phyloP scores from a whole-genome alignment of 352 stramenopile species.

The Pythium brassicae region DNA sequence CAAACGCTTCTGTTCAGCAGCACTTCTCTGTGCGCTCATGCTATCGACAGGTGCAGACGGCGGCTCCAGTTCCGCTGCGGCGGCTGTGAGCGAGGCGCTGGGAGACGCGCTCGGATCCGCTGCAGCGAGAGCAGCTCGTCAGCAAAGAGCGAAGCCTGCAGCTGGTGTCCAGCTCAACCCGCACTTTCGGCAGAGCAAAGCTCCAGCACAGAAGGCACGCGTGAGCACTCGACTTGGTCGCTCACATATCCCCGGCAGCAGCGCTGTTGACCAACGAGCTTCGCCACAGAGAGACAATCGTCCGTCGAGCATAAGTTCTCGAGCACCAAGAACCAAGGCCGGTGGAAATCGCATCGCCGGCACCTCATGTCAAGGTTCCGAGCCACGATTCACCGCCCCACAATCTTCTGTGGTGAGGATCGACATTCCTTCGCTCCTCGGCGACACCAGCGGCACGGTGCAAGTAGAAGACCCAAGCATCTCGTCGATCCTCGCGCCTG shows the following conservation, averaged over 20 bases:
- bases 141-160: slow-evolving; percentile 1
- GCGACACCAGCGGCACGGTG: neutral
- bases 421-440: slow-evolving; percentile 11
- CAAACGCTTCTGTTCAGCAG: neutral
- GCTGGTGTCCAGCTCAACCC: neutral
- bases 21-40: neutral
- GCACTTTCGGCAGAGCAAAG: neutral
- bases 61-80: slow-evolving; percentile 16
- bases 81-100: slow-evolving; percentile 39
- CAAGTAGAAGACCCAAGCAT: neutral
- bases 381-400: neutral
- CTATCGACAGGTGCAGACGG: neutral
- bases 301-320: neutral
- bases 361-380: neutral
- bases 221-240: neutral
- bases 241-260: neutral
- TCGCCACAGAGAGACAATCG: neutral
- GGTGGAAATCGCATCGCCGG: neutral
- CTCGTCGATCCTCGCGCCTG: neutral
- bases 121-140: neutral
- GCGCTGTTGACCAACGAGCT: neutral
- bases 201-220: neutral
- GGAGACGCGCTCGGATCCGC: slow-evolving; percentile 11
- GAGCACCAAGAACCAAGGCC: neutral
- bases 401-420: slow-evolving; percentile 9